Base-by-base conservation (phyloP, 2,329 filamentous ascomycete genomes). In the Colletotrichum coccodes region DNA sequence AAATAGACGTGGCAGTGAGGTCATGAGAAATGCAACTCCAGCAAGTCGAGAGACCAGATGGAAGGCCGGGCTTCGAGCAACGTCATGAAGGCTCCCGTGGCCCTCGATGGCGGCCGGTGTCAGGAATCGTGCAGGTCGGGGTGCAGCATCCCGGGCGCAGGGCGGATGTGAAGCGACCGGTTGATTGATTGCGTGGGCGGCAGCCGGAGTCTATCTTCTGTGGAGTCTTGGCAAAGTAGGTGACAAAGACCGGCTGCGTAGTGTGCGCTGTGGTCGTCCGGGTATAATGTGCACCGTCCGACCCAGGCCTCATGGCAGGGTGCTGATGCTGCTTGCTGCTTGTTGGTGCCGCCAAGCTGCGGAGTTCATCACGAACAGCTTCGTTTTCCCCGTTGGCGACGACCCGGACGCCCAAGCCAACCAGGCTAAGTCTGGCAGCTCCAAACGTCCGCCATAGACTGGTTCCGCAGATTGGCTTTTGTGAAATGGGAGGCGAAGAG, bases 271-370 rank as follows among this genome's bases (percentile, higher is more conserved):
- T 30, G 6, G 38, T 44, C 6, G 26, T 32, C 54, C 47, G 53
- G 61, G 50, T 44, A 60, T 65, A 53, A 59, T 28, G 9, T 38
- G 53, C 6, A 38, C 53, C 30, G 60, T 47, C 46, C 46, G 38
- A 40, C 38, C 8, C 23, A 34, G 42, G 46, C 28, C 44, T 16
- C 30, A 18, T 54, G 34, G 21, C 47, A 34, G 40, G 42, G 49
- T 16, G 47, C 18, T 54, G n/a, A 12, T 40, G 58, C 23, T 60
- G 56, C 26, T 44, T 44, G 59, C 42, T 57, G 59, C 40, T 52
- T 63, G 60, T 53, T 68, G 54, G 65, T 65, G 53, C 32, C 47
- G 47, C 65, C 65, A 64, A 65, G 61, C 53, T 60, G 54, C 61
- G 47, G 42, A 68, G 53, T 28, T 53, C 38, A 60, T 68, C 53